Evolutionary conservation across 169 alveolate species (phyloP), one percentile per base, ranked within the genome.

Genomic region (Eimeria maxima): DNA sequence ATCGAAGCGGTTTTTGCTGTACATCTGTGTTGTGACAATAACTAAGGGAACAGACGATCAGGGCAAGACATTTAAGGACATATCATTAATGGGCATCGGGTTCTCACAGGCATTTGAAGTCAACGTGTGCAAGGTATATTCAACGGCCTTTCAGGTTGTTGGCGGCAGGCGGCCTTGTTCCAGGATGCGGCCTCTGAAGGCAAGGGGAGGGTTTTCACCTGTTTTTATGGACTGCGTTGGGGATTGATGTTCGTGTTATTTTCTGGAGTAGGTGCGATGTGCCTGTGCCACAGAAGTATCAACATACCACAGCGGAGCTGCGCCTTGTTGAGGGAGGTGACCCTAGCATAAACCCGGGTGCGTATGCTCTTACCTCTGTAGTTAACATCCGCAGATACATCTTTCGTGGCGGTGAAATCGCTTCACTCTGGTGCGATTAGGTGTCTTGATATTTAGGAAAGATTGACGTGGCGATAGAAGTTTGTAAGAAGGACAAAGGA

Each of bases 71-170:
- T 74, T 80, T 47, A 73, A 80, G 65, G 95, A 90, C 38, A 74
- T 90, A 33, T 78, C 95, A 38, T 90, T 90, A 42, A 73, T 90
- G 76, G 95, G 95, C 16, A 74, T 90, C 10, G 95, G 95, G 29
- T 90, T 69, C 63, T 74, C 95, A 2, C 89, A 73, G 16, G 63
- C 90, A 3, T 90, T 90, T 67, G 84, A 69, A 47, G 84, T 90
- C 47, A 71, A 90, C 55, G 74, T 45, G 81, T 74, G 90, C 69
- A 90, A 90, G 71, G 95, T 90, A 73, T 16, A 90, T 73, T 42
- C 22, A 24, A 45, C 24, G 18, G 7, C 20, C 4, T 45, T 24
- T 3, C 44, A 16, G 50, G 53, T 38, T 14, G 18, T 69, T 73
- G 27, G 29, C 13, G 14, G 2, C 16, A 7, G 53, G 53, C 27